Conservation (phyloP, 164 flowering plant genomes). For the Vitis cinerea region DNA sequence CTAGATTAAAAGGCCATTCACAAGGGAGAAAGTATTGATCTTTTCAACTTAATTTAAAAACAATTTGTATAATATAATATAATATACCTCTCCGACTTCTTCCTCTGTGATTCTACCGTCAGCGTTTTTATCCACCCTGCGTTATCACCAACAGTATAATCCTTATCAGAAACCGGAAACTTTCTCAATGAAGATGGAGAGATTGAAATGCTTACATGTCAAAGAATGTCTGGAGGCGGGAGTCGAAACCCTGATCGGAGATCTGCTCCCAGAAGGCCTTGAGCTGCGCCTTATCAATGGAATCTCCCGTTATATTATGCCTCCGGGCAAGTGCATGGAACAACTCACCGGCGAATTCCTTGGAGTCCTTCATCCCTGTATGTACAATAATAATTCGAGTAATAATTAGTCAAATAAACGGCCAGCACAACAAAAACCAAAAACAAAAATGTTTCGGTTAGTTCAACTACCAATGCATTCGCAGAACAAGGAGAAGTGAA, state of each 20-base stretch:
- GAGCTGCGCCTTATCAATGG: slow-evolving; percentile 35
- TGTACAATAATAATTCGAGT: not conserved
- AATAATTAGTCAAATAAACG: not conserved
- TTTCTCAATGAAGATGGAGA: not conserved
- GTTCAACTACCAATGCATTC: slow-evolving; percentile 40
- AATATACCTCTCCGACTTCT: slow-evolving; percentile 41
- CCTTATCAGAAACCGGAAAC: not conserved
- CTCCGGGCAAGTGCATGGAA: slow-evolving; percentile 35
- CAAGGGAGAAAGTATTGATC: too few relatives aligned
- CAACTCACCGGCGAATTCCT: slow-evolving; percentile 42
- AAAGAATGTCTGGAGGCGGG: slow-evolving; percentile 47
- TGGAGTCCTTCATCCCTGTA: slow-evolving; percentile 49
- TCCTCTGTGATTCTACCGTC: slow-evolving; percentile 47
- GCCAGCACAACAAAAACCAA: not conserved
- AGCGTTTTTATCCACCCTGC: slow-evolving; percentile 50
- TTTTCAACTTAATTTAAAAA: not conserved
- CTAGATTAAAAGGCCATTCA: too few relatives aligned
- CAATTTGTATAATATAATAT: not conserved
- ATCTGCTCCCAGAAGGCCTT: slow-evolving; percentile 41
- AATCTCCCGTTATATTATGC: slow-evolving; percentile 22
- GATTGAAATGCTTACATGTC: slow-evolving; percentile 33
- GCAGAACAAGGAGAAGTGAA: slow-evolving; percentile 31
- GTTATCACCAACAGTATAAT: slow-evolving; percentile 1
- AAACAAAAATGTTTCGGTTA: not conserved
- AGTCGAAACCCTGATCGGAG: slow-evolving; percentile 56